Base-by-base conservation (phyloP, 352 stramenopile genomes). In the Phytophthora colocasiae region DNA sequence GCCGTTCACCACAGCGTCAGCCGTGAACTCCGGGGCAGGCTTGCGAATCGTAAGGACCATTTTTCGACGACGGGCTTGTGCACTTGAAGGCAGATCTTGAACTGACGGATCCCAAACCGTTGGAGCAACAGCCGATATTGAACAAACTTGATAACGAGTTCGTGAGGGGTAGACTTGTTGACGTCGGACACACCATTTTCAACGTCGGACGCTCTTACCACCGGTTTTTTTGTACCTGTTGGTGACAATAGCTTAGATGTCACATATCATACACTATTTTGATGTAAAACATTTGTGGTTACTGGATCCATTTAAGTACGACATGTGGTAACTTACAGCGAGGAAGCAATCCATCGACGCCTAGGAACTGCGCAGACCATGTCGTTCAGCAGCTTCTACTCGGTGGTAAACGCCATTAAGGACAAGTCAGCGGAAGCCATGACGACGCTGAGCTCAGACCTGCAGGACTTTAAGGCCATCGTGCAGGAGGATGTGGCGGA, bases 41-140 rank as follows among this genome's bases (percentile, higher is more conserved):
- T 88, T 76, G 57, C 85, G 77, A 67, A 96, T 89, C 50, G 70
- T 90, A 34, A 85, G 75, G 44, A 85, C 80, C 83, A 89, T 89
- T 3, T 10, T 51, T 22, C 22, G 22, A 22, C 4, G 36, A 6
- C n/a, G 17, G 43, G 62, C 47, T 55, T 66, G 22, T 7, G 63
- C 24, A 8, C 5, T 8, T 40, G 11, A 11, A 15, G n/a, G 63
- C 44, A 58, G 31, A 71, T 67, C 19, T 44, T 41, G 26, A 52
- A 69, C 43, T 69, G 52, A 53, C 60, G 22, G 39, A 58, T 64
- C 44, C 10, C 36, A 44, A n/a, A 51, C 10, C 6, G 45, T 24
- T 46, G 29, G 11, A 31, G 22, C 32, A 46, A 34, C 15, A 15
- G 26, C 29, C n/a, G 9, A 5, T 31, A n/a, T 15, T 15, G 22